Base-by-base conservation (phyloP, 306 rosid species). In the Geum urbanum region DNA sequence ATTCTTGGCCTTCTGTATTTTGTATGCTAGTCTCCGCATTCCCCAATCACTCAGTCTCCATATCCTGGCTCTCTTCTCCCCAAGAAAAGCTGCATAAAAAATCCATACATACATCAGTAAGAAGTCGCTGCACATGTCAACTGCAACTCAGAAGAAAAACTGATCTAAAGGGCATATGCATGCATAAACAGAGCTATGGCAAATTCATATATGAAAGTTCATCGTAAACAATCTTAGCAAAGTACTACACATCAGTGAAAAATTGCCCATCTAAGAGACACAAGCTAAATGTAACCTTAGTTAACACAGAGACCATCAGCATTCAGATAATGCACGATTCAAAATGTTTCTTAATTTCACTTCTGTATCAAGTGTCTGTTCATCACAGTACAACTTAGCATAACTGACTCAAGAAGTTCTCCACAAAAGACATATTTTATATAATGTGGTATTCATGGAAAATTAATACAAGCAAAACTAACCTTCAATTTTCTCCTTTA, bases 11-110 rank as follows among this genome's bases (percentile, higher is more conserved):
- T 94, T 94, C 82, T 87, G 63, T 81, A 94, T 88, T 75, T 81
- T 83, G 92, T 91, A 94, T 16, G 97, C 92, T 37, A 94, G 70
- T 73, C 79, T 83, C 57, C 99, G 87, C 92, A 87, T 91, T 6
- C 99, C 99, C 99, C 97, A 94, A 73, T 94, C 96, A 59, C 54
- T 94, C 60, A 86, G 32, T 80, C 96, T 87, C 97, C 97, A 91
- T 69, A 91, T 78, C 76, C 51, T 88, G 74, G 89, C 97, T 80
- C 88, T 88, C 83, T 94, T 94, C 87, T 94, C 97, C 83, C 89
- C 77, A 24, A 91, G 56, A 77, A 91, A 94, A 41, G 79, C 98
- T 94, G 95, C 79, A 77, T 70, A 69, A 73, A 24, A 53, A 66
- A 64, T 56, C 49, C 74, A 5, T 7, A 44, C 9, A 44, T 18